phyloP scores from a whole-genome alignment of 495 filamentous ascomycete genomes.

The Rhypophila decipiens region DNA sequence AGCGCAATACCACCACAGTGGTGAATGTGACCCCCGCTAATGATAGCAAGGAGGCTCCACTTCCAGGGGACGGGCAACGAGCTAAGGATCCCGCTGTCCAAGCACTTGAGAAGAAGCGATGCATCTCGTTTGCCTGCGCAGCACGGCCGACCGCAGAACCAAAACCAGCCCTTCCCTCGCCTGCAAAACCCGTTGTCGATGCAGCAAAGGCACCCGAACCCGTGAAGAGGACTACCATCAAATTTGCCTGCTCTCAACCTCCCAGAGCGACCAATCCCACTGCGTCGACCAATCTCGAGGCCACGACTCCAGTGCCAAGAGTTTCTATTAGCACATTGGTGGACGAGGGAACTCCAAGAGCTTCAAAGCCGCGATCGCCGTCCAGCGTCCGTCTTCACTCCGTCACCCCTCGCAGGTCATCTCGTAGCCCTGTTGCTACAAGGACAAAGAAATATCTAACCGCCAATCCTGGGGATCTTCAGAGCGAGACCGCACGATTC shows the following conservation, averaged over 20 bases:
- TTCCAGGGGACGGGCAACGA: constrained; percentile 9
- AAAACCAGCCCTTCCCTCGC: constrained; percentile 19
- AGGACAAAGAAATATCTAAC: constrained; percentile 40
- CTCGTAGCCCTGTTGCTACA: constrained; percentile 26
- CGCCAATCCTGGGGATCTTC: constrained; percentile 48
- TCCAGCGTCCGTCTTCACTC: constrained; percentile 44
- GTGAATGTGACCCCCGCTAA: neutral
- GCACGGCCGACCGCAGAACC: constrained; percentile 33
- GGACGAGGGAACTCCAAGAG: constrained; percentile 22
- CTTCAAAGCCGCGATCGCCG: constrained; percentile 34
- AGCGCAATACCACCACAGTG: constrained; percentile 4
- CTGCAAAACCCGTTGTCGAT: constrained; percentile 14
- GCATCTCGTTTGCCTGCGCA: constrained; percentile 87
- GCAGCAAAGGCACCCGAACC: constrained; percentile 23
- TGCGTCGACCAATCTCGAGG: constrained; percentile 8
- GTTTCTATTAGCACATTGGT: constrained; percentile 17
- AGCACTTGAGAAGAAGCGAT: constrained; percentile 56
- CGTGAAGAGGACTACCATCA: constrained; percentile 40
- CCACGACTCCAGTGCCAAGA: constrained; percentile 12
- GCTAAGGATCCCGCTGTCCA: constrained; percentile 25
- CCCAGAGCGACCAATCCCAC: constrained; percentile 1
- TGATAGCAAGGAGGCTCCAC: constrained; percentile 6
- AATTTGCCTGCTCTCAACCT: constrained; percentile 42
- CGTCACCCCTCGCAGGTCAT: constrained; percentile 32
- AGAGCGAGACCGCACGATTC: constrained; percentile 68